Percentiles rank a stretch among this genome's conserved stretches.
Evolutionary conservation across 441 rosid species (phyloP).

Genomic region (Aquilaria agallochum): DNA sequence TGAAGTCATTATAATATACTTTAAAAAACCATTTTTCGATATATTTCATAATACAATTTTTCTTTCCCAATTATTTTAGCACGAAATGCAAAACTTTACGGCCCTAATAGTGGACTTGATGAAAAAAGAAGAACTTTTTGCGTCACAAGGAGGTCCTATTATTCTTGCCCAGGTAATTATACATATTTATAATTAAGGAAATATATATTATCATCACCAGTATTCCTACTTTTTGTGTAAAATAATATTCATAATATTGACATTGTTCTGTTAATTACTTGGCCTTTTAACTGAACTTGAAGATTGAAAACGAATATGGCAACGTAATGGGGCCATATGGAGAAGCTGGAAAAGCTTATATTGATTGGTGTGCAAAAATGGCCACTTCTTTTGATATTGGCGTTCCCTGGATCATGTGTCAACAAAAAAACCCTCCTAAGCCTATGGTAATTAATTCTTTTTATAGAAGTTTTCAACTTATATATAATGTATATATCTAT

Average conservation of each 20-base stretch:
- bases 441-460: slow-evolving; percentile 39
- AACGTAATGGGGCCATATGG: slow-evolving; percentile 42
- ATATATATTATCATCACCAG: not conserved
- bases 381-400: slow-evolving; percentile 45
- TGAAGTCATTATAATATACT: not conserved
- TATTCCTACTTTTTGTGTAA: not conserved
- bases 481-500: too few relatives aligned
- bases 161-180: slow-evolving; percentile 57
- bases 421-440: slow-evolving; percentile 53
- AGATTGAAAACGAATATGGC: slow-evolving; percentile 85
- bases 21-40: not conserved
- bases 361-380: slow-evolving; percentile 63
- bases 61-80: slow-evolving; percentile 11
- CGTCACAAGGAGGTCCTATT: slow-evolving; percentile 52
- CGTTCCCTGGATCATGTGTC: slow-evolving; percentile 89
- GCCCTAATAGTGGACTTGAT: slow-evolving; percentile 38
- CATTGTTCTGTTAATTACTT: not conserved
- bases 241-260: not conserved
- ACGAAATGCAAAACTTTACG: slow-evolving; percentile 45
- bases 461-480: too few relatives aligned
- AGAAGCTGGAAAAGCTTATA: slow-evolving; percentile 38
- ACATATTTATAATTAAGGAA: not conserved
- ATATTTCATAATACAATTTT: too few relatives aligned
- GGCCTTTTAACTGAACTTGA: not conserved
- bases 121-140: slow-evolving; percentile 34